Evolutionary conservation across 140 eudicot genomes (phyloP).

Genomic region (Oenanthe javanica): DNA sequence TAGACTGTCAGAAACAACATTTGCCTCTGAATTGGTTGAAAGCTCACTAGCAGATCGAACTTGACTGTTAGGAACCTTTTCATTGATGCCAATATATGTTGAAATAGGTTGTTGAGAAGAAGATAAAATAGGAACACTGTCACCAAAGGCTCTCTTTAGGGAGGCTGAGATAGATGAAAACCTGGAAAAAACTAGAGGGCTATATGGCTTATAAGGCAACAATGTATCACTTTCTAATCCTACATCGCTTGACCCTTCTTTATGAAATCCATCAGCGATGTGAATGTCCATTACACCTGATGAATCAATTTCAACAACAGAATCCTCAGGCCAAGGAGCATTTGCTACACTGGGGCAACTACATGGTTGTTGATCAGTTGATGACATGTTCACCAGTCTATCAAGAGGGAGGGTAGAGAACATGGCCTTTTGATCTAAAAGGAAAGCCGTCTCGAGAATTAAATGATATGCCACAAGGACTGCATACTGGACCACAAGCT

Average conservation of each 20-base stretch:
- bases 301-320: slow-evolving; percentile 20
- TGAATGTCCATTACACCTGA: slow-evolving; percentile 30
- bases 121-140: slow-evolving; percentile 39
- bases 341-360: slow-evolving; percentile 17
- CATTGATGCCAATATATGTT: slow-evolving; percentile 29
- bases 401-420: slow-evolving; percentile 39
- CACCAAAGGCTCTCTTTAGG: slow-evolving; percentile 34
- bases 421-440: slow-evolving; percentile 73
- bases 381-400: slow-evolving; percentile 18
- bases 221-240: slow-evolving; percentile 32
- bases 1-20: slow-evolving; percentile 25
- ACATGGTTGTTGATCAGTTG: slow-evolving; percentile 9
- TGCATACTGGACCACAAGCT: slow-evolving; percentile 67
- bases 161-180: slow-evolving; percentile 43
- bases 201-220: slow-evolving; percentile 44
- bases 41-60: slow-evolving; percentile 18
- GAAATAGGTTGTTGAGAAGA: slow-evolving; percentile 32
- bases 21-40: slow-evolving; percentile 20
- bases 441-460: slow-evolving; percentile 78
- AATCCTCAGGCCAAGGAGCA: slow-evolving; percentile 21
- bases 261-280: slow-evolving; percentile 42
- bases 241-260: slow-evolving; percentile 22
- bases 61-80: slow-evolving; percentile 24
- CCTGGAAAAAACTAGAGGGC: slow-evolving; percentile 40
- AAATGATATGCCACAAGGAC: slow-evolving; percentile 83